These are phyloP conservation scores for Schizosaccharomyces japonicus DNA, from an alignment of 805 yeast species.

Conservation along the genomic window DNA sequence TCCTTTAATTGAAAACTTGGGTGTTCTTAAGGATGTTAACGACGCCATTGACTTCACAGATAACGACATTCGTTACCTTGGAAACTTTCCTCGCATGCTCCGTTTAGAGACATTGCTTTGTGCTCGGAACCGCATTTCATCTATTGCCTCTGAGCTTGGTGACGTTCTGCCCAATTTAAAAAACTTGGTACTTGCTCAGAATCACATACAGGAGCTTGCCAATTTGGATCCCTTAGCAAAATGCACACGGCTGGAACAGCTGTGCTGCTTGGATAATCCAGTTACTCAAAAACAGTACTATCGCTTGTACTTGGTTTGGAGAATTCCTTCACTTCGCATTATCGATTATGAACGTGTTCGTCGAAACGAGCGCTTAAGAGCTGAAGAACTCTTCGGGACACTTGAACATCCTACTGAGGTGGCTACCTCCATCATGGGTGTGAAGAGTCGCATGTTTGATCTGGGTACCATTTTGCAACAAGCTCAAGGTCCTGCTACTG, in stretches of 20 bases:
- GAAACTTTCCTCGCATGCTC: conserved; percentile 23
- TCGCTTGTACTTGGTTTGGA: conserved; percentile 34
- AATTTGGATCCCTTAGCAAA: conserved; percentile 21
- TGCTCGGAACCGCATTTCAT: conserved; percentile 35
- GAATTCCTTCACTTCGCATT: conserved; percentile 36
- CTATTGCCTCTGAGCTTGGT: conserved; percentile 19
- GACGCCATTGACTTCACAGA: conserved; percentile 51
- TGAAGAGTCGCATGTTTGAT: conserved; percentile 7
- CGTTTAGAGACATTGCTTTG: conserved; percentile 31
- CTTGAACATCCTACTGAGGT: conserved; percentile 13
- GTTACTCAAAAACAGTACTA: conserved; percentile 21
- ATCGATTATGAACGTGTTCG: conserved; percentile 48
- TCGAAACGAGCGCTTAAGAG: conserved; percentile 26
- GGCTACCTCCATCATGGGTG: conserved; percentile 15
- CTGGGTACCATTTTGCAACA: conserved; percentile 4
- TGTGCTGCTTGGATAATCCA: conserved; percentile 26
- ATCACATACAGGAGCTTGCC: conserved; percentile 24
- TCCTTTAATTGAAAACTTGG: conserved; percentile 4
- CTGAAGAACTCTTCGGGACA: conserved; percentile 23
- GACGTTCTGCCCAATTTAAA: conserved; percentile 25
- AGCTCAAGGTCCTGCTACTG: conserved; percentile 16
- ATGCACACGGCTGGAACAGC: conserved; percentile 22
- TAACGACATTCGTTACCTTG: conserved; percentile 38
- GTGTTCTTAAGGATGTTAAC: conserved; percentile 17
- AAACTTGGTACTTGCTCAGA: conserved; percentile 29